phyloP scores from a whole-genome alignment of 768 basidiomycete species.

The Suillus decipiens region DNA sequence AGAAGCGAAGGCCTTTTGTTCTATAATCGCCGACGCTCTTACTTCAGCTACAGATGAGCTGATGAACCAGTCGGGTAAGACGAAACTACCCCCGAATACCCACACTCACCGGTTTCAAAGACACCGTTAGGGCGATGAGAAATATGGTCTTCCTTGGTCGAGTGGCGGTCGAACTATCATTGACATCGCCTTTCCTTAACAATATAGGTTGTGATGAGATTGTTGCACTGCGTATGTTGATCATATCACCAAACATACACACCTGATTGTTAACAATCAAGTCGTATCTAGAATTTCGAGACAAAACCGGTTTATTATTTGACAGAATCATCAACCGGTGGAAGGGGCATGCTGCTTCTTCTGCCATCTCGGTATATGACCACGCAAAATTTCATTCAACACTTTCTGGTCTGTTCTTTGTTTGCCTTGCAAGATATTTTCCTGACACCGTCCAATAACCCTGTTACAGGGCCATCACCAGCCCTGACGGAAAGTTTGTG shows the following conservation, averaged over 20 bases:
- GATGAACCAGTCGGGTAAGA: constrained; percentile 39
- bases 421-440: background rate
- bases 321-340: constrained; percentile 53
- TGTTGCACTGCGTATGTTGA: constrained; percentile 38
- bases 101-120: constrained; percentile 16
- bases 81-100: background rate
- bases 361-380: constrained; percentile 23
- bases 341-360: constrained; percentile 46
- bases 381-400: constrained; percentile 9
- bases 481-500: constrained; percentile 56
- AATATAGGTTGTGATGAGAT: constrained; percentile 44
- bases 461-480: constrained; percentile 48
- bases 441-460: constrained; percentile 17
- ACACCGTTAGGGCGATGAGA: constrained; percentile 23
- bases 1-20: constrained; percentile 50
- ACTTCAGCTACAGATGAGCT: constrained; percentile 35
- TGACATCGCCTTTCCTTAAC: constrained; percentile 44
- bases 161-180: constrained; percentile 48
- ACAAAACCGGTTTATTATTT: constrained; percentile 42
- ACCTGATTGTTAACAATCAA: constrained; percentile 8
- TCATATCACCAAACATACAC: constrained; percentile 4
- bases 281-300: constrained; percentile 48
- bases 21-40: constrained; percentile 43
- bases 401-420: constrained; percentile 14
- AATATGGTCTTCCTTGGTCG: constrained; percentile 51